A percentile compares a stretch with the other conserved stretches of the same genome.
These are phyloP conservation scores for Tuber borchii DNA, from an alignment of 495 filamentous ascomycete genomes.

Conservation along the genomic window DNA sequence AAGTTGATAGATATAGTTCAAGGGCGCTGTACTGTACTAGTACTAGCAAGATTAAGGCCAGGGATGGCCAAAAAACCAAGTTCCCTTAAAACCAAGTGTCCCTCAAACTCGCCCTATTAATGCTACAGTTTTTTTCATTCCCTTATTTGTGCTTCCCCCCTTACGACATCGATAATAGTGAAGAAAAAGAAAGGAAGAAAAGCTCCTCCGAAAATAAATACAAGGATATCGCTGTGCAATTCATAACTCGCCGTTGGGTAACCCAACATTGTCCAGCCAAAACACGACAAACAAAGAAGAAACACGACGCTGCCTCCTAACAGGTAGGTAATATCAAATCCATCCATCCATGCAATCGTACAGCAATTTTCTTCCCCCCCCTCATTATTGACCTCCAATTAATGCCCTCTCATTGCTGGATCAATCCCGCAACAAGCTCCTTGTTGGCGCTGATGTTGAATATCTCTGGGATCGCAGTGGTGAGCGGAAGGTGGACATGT, in stretches of 20 bases:
- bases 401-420: constrained; percentile 19
- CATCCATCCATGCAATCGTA: constrained; percentile 24
- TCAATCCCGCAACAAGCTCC: background rate
- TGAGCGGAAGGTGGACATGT: background rate
- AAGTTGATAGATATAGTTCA: background rate
- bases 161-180: background rate
- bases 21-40: background rate
- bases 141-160: background rate
- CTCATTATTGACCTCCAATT: constrained; percentile 3
- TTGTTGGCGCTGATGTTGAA: constrained; percentile 13
- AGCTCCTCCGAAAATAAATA: background rate
- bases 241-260: background rate
- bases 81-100: background rate
- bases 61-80: background rate
- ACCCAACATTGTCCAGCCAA: background rate
- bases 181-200: background rate
- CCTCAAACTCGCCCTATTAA: background rate
- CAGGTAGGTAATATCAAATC: constrained; percentile 4
- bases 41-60: background rate
- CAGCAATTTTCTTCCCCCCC: constrained; percentile 3
- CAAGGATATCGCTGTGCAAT: background rate
- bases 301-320: constrained; percentile 12
- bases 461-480: constrained; percentile 14
- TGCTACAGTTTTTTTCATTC: background rate
- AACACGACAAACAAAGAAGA: constrained; percentile 10